Percentiles rank a stretch among this genome's conserved stretches.
These are phyloP conservation scores for Fusarium piperis DNA, from an alignment of 2,329 filamentous ascomycete genomes.

Conservation along the genomic window DNA sequence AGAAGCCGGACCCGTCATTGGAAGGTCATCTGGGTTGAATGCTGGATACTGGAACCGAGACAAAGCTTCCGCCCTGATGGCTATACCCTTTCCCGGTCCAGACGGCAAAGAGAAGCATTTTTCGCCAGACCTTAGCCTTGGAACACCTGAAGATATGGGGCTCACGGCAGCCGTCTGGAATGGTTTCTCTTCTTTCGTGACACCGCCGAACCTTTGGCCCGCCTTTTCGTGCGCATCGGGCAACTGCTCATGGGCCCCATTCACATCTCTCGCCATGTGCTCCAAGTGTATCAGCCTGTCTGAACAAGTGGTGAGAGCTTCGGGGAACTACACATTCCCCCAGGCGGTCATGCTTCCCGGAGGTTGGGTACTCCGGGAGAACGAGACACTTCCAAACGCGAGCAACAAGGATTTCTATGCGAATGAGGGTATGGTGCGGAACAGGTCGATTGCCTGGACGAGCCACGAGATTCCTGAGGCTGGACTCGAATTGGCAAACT, in stretches of 20 bases:
- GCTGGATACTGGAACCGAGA: background rate
- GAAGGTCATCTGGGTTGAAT: background rate
- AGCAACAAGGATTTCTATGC: background rate
- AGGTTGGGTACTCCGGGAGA: rapidly evolving
- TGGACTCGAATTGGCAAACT: background rate
- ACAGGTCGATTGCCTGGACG: background rate
- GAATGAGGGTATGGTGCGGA: rapidly evolving
- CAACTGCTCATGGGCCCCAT: constrained; percentile 20
- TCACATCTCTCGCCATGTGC: constrained; percentile 1
- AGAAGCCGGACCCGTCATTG: background rate
- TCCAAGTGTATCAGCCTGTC: constrained; percentile 3
- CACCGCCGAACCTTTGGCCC: background rate
- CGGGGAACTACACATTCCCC: background rate
- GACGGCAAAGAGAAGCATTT: background rate
- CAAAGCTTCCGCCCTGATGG: too few species aligned
- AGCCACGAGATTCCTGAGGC: background rate
- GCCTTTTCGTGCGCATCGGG: constrained; percentile 7
- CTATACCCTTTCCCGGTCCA: background rate
- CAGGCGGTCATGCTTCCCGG: rapidly evolving
- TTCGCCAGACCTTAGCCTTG: background rate
- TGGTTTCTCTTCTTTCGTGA: background rate
- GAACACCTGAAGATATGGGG: background rate
- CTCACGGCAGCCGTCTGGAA: constrained; percentile 5
- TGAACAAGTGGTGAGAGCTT: rapidly evolving
- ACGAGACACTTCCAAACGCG: background rate